Conservation (phyloP, 23 red algal species). For the Cyanidium caldarium region DNA sequence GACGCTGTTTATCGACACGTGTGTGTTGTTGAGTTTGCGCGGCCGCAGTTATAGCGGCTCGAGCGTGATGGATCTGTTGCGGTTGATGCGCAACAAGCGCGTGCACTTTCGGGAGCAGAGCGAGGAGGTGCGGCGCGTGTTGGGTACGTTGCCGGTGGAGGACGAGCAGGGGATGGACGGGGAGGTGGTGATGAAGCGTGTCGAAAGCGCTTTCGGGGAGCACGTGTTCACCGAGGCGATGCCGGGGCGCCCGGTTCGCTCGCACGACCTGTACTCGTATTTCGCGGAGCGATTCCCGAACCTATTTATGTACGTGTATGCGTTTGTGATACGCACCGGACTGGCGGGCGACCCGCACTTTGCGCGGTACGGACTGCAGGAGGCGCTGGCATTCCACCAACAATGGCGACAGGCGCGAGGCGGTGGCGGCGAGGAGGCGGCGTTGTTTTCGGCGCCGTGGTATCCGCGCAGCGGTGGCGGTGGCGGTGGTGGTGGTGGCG, state of each 20-base stretch:
- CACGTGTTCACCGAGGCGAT: background rate
- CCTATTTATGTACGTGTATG: constrained; percentile 67
- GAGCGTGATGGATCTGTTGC: constrained; percentile 48
- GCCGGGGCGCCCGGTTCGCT: background rate
- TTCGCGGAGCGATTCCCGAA: constrained; percentile 66
- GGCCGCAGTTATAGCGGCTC: constrained; percentile 55
- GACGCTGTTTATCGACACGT: constrained; percentile 46
- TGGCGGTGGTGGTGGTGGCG: too few relatives aligned
- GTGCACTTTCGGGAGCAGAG: constrained; percentile 78
- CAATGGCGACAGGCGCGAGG: too few relatives aligned
- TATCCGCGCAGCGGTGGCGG: too few relatives aligned
- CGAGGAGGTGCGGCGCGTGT: constrained; percentile 19
- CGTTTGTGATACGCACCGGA: constrained; percentile 31
- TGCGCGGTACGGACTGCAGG: constrained; percentile 33
- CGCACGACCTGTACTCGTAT: constrained; percentile 55
- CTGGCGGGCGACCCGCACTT: constrained; percentile 51
- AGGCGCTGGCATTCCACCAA: background rate
- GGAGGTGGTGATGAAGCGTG: background rate
- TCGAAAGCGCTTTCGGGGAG: background rate
- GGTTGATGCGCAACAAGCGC: constrained; percentile 87
- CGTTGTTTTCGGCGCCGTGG: too few relatives aligned
- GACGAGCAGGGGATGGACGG: background rate
- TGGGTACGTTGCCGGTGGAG: constrained; percentile 46
- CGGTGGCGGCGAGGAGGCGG: too few relatives aligned
- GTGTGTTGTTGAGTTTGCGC: constrained; percentile 19